Evolutionary conservation across 177 flowering plant genomes (phyloP), one percentile per base, ranked within the genome.

Genomic region (Vitis hybrid): DNA sequence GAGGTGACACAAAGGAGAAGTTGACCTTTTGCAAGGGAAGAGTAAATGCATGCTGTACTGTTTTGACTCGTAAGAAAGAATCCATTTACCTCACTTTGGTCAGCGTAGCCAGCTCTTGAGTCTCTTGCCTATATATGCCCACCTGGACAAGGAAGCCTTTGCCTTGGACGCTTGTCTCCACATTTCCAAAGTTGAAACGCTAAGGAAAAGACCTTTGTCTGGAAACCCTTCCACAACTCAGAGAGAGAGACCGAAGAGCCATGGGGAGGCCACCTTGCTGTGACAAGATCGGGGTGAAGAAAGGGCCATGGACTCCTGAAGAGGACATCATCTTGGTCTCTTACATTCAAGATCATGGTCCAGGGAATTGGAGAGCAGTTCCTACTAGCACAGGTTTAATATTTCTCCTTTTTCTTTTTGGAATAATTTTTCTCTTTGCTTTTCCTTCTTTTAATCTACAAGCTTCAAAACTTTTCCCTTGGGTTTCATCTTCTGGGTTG

Each of bases 221-320:
- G 28, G 14, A 61, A 5, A 51, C n/a, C n/a, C 17, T 15, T 56
- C 22, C 52, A 52, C 9, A 3, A 1, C 13, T 1, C 31, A 66
- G 71, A 52, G 63, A 31, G 47, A 50, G 59, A 49, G 15, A 53
- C 28, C 8, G 4, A 38, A n/a, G 19, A 51, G 56, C 54, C 0
- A 90, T 91, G 96, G 96, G 93, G 20, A 84, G 96, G 66, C 92
- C 92, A 73, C 94, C 96, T 63, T 89, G 94, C 78, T 89, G 94
- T 82, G 94, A 89, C 61, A 88, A 88, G 71, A 65, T 73, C 59
- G 94, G 92, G 1, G 86, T 89, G 60, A 91, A 89, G 86, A 91
- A 91, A 83, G 96, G 96, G 44, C 92, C 96, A 59, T 91, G 96
- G 96, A 91, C 92, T 12, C 96, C 96, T 0, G 96, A 91, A 73